Evolutionary conservation across 805 yeast species (phyloP).

Genomic region (Candida sphagnicola): DNA sequence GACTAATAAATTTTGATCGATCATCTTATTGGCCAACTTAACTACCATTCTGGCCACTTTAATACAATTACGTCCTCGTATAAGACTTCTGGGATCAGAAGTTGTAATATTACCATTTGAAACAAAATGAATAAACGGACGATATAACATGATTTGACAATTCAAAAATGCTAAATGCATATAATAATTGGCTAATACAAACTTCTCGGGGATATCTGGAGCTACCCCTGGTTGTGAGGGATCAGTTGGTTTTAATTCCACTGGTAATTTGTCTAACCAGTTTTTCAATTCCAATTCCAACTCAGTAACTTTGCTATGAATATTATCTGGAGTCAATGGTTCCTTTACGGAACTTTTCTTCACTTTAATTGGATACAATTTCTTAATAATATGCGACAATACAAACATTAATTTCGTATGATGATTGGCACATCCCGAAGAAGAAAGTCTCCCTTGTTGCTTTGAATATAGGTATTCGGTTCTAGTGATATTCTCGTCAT

Average conservation of each 20-base stretch:
- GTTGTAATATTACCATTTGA: conserved; percentile 41
- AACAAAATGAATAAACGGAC: conserved; percentile 85
- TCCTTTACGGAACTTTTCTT: conserved; percentile 13
- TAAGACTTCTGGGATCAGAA: conserved; percentile 57
- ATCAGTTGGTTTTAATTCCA: conserved; percentile 68
- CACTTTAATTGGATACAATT: conserved; percentile 69
- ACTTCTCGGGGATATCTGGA: conserved; percentile 44
- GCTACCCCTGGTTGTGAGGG: conserved; percentile 29
- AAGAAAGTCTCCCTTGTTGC: conserved; percentile 54
- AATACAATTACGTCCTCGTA: conserved; percentile 78
- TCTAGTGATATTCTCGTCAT: conserved; percentile 80
- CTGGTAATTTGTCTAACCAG: conserved; percentile 72
- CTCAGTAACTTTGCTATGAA: conserved; percentile 47
- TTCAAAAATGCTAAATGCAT: conserved; percentile 69
- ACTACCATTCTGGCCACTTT: conserved; percentile 81
- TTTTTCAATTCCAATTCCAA: conserved; percentile 64
- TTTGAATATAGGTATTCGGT: conserved; percentile 47
- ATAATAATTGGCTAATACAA: conserved; percentile 69
- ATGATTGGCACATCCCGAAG: conserved; percentile 78
- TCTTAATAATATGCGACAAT: conserved; percentile 65
- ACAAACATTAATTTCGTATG: conserved; percentile 75
- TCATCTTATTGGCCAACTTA: conserved; percentile 75
- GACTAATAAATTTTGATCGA: conserved; percentile 61
- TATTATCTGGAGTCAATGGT: conserved; percentile 26
- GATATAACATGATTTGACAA: conserved; percentile 74